phyloP scores from a whole-genome alignment of 441 rosid genomes.

The Iberis amara region DNA sequence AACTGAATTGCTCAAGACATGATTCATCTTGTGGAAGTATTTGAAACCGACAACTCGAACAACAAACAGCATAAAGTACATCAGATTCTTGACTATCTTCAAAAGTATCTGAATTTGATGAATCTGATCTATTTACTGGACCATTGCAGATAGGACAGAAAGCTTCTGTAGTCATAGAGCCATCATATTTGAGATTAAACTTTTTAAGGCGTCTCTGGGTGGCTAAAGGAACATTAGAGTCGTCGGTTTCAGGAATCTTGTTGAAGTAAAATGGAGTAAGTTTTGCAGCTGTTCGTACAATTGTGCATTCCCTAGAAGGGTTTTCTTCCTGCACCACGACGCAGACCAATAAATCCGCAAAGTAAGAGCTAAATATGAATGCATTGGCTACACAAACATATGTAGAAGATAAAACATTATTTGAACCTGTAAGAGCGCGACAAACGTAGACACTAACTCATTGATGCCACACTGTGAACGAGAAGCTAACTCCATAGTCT shows the following conservation, averaged over 20 bases:
- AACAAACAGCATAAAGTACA: constrained; percentile 46
- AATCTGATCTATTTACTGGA: constrained; percentile 48
- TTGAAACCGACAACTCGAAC: constrained; percentile 87
- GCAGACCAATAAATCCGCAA: neutral
- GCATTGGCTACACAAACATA: neutral
- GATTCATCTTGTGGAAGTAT: constrained; percentile 67
- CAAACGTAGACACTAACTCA: constrained; percentile 78
- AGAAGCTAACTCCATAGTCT: constrained; percentile 43
- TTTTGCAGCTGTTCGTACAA: constrained; percentile 88
- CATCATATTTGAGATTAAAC: constrained; percentile 51
- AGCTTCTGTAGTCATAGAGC: constrained; percentile 64
- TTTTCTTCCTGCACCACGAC: constrained; percentile 69
- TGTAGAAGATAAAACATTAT: neutral
- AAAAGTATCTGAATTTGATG: constrained; percentile 26
- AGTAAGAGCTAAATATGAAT: neutral
- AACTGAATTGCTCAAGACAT: constrained; percentile 45
- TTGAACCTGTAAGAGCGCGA: constrained; percentile 68
- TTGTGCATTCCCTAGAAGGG: constrained; percentile 84
- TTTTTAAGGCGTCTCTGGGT: constrained; percentile 74
- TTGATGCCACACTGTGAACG: constrained; percentile 60
- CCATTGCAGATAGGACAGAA: constrained; percentile 78
- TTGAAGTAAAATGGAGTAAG: constrained; percentile 87
- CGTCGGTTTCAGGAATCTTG: constrained; percentile 67
- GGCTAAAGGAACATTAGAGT: constrained; percentile 61
- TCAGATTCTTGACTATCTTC: constrained; percentile 27